These are phyloP conservation scores for Xylariaceae sp. DNA, from an alignment of 2,329 filamentous ascomycete genomes.

Conservation along the genomic window DNA sequence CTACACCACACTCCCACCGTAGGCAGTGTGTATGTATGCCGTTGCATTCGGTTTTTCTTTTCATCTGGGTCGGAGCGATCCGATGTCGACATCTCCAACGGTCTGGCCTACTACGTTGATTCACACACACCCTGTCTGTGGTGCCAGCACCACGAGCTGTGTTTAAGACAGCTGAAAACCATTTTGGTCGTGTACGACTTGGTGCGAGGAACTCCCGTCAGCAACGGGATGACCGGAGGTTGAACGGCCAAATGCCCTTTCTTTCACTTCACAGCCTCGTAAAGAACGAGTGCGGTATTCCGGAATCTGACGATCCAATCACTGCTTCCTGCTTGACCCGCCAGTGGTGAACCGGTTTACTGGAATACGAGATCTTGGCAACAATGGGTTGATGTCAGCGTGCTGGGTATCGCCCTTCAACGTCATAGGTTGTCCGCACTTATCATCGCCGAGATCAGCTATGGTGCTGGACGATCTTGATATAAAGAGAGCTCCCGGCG, in stretches of 20 bases:
- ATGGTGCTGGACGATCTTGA: background rate
- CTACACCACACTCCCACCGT: background rate
- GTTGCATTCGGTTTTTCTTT: background rate
- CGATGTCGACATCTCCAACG: background rate
- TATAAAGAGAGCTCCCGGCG: background rate
- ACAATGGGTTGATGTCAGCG: slow-evolving; percentile 8
- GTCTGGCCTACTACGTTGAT: background rate
- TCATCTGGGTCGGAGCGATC: background rate
- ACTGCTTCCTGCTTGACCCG: background rate
- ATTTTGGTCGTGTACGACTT: background rate
- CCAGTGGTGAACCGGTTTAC: background rate
- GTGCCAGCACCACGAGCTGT: background rate
- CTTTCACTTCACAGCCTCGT: slow-evolving; percentile 5
- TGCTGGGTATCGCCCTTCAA: background rate
- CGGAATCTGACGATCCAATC: background rate
- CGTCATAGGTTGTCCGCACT: background rate
- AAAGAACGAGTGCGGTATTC: background rate
- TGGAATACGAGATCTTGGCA: slow-evolving; percentile 31
- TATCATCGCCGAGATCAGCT: background rate
- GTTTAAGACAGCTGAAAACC: background rate
- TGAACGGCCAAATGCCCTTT: slow-evolving; percentile 5
- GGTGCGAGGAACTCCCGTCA: background rate
- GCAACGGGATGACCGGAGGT: background rate
- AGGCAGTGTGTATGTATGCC: background rate
- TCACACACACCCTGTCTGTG: background rate